These are phyloP conservation scores for Fusarium austroafricanum DNA, from an alignment of 2,329 filamentous ascomycete genomes.

Conservation along the genomic window DNA sequence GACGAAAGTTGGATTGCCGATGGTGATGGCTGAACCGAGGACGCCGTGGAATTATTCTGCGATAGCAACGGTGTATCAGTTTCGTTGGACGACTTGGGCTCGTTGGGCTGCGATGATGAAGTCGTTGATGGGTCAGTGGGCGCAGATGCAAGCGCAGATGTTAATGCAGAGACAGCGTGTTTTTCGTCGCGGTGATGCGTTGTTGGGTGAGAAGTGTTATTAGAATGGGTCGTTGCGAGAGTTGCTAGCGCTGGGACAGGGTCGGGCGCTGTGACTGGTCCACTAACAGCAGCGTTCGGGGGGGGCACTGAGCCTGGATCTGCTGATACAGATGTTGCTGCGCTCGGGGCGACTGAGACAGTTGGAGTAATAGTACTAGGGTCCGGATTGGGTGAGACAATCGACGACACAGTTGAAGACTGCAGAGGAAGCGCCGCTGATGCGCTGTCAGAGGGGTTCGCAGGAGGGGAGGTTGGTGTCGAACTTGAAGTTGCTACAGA, in stretches of 20 bases:
- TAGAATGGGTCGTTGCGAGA: constrained; percentile 33
- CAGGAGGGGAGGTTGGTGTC: constrained; percentile 33
- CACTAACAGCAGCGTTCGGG: constrained; percentile 29
- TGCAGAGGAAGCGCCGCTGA: constrained; percentile 36
- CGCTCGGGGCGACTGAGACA: constrained; percentile 37
- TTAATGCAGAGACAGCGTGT: constrained; percentile 38
- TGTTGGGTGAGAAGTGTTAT: constrained; percentile 44
- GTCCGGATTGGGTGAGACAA: constrained; percentile 46
- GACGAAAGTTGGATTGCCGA: constrained; percentile 40
- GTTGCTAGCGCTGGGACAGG: constrained; percentile 27
- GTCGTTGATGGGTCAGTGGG: constrained; percentile 24
- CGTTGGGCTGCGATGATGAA: constrained; percentile 15
- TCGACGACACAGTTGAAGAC: constrained; percentile 40
- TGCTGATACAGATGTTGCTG: constrained; percentile 28
- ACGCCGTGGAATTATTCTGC: constrained; percentile 50
- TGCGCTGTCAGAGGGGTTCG: constrained; percentile 38
- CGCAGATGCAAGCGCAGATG: constrained; percentile 26
- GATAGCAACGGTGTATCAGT: constrained; percentile 35
- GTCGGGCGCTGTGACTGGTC: constrained; percentile 29
- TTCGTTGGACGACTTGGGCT: constrained; percentile 24
- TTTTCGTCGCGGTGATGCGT: constrained; percentile 46
- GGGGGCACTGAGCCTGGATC: constrained; percentile 25
- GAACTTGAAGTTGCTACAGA: constrained; percentile 19
- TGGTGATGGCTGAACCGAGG: constrained; percentile 50
- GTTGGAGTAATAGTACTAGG: constrained; percentile 31